A percentile compares a stretch with the other conserved stretches of the same genome.
These are phyloP conservation scores for Seminavis robusta DNA, from an alignment of 108 stramenopile species.

Conservation along the genomic window DNA sequence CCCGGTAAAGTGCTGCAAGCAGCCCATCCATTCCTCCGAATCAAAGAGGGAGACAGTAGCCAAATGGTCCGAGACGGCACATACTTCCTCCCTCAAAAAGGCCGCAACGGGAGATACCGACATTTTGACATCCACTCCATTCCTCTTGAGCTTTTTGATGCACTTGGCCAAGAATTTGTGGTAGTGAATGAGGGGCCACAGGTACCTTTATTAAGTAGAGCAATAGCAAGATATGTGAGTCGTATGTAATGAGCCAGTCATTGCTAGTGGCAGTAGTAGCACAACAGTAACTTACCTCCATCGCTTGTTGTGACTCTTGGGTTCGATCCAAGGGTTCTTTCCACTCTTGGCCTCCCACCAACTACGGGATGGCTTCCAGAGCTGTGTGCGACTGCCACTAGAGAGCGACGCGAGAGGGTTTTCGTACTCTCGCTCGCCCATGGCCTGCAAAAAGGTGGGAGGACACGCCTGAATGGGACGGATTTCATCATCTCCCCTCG, in stretches of 20 bases:
- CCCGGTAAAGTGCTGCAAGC: constrained; percentile 63
- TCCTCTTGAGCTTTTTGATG: constrained; percentile 88
- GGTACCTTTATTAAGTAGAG: constrained; percentile 48
- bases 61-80: constrained; percentile 84
- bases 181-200: constrained; percentile 91
- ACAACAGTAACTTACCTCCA: constrained; percentile 71
- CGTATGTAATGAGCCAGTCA: constrained; percentile 1
- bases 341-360: constrained; percentile 93
- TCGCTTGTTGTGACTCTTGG: constrained; percentile 80
- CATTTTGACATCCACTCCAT: constrained; percentile 79
- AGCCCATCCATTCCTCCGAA: constrained; percentile 81
- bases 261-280: background rate
- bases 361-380: constrained; percentile 85
- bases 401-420: constrained; percentile 29
- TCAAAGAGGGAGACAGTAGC: constrained; percentile 76
- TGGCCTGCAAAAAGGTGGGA: constrained; percentile 79
- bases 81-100: constrained; percentile 85
- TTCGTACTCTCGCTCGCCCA: constrained; percentile 78
- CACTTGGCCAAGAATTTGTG: constrained; percentile 89
- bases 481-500: constrained; percentile 40
- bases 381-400: constrained; percentile 59
- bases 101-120: constrained; percentile 71
- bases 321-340: constrained; percentile 90
- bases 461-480: constrained; percentile 46
- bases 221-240: background rate